Base-by-base conservation (phyloP, 345 rosid species). In the Citrus mangshanensis region DNA sequence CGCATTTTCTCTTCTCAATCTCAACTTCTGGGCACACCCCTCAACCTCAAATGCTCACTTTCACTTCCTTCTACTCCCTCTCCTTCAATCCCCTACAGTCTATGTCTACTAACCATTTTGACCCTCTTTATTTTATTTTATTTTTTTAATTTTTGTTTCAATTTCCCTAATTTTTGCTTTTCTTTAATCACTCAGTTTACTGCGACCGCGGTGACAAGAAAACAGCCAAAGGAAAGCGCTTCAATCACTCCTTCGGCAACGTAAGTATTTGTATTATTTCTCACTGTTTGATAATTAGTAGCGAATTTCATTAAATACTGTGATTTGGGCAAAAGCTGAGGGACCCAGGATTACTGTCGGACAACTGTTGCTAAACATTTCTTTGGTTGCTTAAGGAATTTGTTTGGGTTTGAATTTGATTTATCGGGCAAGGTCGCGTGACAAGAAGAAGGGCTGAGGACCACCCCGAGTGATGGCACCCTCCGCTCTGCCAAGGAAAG, bases 181-280 rank as follows among this genome's bases (percentile, higher is more conserved):
- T 27, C n/a, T 64, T 16, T 28, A 35, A 16, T 54, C 12, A 49
- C n/a, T 9, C 86, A 91, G 99, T 95, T 67, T 86, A 86, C 70
- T 92, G 97, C 70, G 96, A 98, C 5, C 77, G 98, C 81, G 99
- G 98, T 51, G 98, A 95, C 83, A 89, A 78, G 85, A 93, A 91
- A 83, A 93, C 98, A 12, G 92, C 83, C 16, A 95, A 82, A 79
- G 98, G 99, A 61, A 95, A 95, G 88, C 93, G 98, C 22, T 95
- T 95, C 83, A 89, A 84, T 65, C 98, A 93, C 86, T 95, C 96
- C 7, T 95, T 89, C 51, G 99, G 98, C 61, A 95, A 95, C 81
- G 99, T 95, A 76, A 88, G 89, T 85, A 6, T 3, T 49, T 13
- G 18, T 16, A 13, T 49, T n/a, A 16, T 40, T 65, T 73, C 12